Conservation (phyloP, 1,284 basidiomycete species). For the Pyrrhoderma lamaoense region DNA sequence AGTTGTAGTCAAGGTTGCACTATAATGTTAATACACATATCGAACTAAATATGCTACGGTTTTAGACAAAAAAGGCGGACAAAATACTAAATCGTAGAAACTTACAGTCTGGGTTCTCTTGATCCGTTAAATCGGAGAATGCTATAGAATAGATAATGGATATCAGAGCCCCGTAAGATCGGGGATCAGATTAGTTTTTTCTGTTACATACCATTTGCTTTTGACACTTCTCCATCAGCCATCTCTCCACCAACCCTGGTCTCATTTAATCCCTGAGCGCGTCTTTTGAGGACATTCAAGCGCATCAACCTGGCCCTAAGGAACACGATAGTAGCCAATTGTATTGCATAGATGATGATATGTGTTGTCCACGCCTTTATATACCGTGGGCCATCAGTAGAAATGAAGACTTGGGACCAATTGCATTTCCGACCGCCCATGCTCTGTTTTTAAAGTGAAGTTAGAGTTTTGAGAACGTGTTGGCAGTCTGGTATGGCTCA, state of each 20-base stretch:
- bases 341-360: constrained; percentile 37
- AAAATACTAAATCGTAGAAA: constrained; percentile 5
- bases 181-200: not conserved
- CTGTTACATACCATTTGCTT: constrained; percentile 19
- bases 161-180: not conserved
- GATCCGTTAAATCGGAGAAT: constrained; percentile 43
- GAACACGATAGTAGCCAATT: constrained; percentile 35
- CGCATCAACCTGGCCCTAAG: constrained; percentile 40
- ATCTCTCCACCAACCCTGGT: constrained; percentile 26
- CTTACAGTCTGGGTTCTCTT: constrained; percentile 43
- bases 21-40: constrained; percentile 37
- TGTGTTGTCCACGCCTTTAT: constrained; percentile 43
- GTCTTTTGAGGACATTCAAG: constrained; percentile 38
- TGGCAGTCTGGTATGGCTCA: too few relatives aligned
- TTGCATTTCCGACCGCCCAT: constrained; percentile 31
- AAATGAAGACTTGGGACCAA: constrained; percentile 45
- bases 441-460: too few relatives aligned
- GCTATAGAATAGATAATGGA: constrained; percentile 22
- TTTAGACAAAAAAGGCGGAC: constrained; percentile 5
- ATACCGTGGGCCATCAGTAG: constrained; percentile 41
- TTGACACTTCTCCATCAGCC: not conserved
- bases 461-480: too few relatives aligned
- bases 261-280: constrained; percentile 28
- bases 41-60: constrained; percentile 29
- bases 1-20: too few relatives aligned